Percentiles rank a stretch among this genome's conserved stretches.
phyloP scores from a whole-genome alignment of 2,329 filamentous ascomycete species.

The Triangularia verruculosa region DNA sequence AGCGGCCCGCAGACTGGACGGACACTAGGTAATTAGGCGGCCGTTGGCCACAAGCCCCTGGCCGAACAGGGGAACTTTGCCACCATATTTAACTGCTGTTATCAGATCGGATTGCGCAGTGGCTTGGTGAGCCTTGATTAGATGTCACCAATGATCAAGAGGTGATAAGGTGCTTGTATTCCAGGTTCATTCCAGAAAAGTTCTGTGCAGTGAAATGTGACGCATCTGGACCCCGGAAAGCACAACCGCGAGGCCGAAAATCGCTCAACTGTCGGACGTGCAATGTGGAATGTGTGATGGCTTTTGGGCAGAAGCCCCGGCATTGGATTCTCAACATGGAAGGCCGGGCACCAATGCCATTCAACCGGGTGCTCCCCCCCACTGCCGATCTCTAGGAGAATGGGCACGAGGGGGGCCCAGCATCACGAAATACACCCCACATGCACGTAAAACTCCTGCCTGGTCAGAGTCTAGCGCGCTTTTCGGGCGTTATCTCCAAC shows the following conservation, averaged over 20 bases:
- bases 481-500: not conserved
- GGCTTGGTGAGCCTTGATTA: not conserved
- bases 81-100: not conserved
- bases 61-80: not conserved
- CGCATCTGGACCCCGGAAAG: not conserved
- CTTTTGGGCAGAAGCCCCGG: not conserved
- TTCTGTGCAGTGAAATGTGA: not conserved
- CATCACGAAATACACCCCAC: not conserved
- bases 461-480: not conserved
- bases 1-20: not conserved
- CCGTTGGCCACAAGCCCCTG: not conserved
- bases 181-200: not conserved
- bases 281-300: not conserved
- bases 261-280: not conserved
- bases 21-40: not conserved
- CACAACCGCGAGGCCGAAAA: not conserved
- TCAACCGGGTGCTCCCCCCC: not conserved
- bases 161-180: too few relatives aligned
- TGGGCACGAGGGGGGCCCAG: not conserved
- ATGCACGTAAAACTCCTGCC: constrained; percentile 2
- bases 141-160: not conserved
- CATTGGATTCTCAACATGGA: not conserved
- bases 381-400: not conserved
- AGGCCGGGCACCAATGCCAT: not conserved
- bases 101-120: not conserved